A percentile compares a stretch with the other conserved stretches of the same genome.
Evolutionary conservation across 768 basidiomycete genomes (phyloP).

Genomic region (Dictyophora rubrovolvata): DNA sequence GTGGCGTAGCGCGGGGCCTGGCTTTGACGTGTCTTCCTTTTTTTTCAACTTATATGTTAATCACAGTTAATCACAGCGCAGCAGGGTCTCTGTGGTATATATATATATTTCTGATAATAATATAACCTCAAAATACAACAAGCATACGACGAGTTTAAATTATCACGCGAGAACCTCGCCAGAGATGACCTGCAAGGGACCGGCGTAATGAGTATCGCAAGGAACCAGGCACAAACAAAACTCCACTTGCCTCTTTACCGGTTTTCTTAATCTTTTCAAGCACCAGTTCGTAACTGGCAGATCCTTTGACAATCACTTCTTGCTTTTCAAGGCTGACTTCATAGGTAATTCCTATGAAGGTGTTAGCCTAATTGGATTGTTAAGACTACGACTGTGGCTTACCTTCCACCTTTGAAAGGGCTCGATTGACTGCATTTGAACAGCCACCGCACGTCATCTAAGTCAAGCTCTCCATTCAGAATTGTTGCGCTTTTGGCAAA

Average conservation of each 20-base stretch:
- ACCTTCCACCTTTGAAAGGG: conserved; percentile 57
- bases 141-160: too few species aligned
- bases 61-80: too few species aligned
- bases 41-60: too few species aligned
- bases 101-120: too few species aligned
- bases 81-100: too few species aligned
- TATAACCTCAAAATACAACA: too few species aligned
- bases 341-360: conserved; percentile 42
- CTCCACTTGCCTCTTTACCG: conserved; percentile 57
- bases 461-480: not conserved
- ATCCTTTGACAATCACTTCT: conserved; percentile 58
- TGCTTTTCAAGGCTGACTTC: conserved; percentile 58
- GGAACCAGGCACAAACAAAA: not conserved
- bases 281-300: conserved; percentile 52
- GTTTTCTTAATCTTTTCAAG: conserved; percentile 79
- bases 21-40: too few species aligned
- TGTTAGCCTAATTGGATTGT: not conserved
- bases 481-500: not conserved
- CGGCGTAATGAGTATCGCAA: not conserved
- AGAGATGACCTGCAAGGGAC: conserved; percentile 30
- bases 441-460: conserved; percentile 87
- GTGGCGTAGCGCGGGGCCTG: too few species aligned
- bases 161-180: conserved; percentile 33
- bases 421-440: conserved; percentile 71
- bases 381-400: conserved; percentile 18